Evolutionary conservation across 148 eudicot species (phyloP).

Genomic region (Polygonum maritimum): DNA sequence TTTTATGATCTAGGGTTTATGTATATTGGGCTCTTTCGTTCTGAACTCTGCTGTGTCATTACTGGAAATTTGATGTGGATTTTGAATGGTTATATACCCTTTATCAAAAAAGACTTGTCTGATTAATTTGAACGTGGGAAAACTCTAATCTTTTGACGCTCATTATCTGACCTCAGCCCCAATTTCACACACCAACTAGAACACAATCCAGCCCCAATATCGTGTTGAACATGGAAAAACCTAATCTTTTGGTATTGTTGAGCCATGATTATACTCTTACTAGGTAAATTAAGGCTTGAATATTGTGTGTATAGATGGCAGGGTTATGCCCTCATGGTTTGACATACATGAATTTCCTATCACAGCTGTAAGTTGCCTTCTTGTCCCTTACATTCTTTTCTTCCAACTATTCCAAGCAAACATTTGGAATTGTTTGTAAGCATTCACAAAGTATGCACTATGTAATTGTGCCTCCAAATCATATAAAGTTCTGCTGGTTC

Average conservation of each 20-base stretch:
- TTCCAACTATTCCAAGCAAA: not conserved
- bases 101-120: not conserved
- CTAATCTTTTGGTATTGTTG: not conserved
- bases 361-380: constrained; percentile 53
- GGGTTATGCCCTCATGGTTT: constrained; percentile 91
- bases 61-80: too few species aligned
- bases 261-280: not conserved
- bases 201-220: too few species aligned
- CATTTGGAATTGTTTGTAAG: not conserved
- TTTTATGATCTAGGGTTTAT: not conserved
- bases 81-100: not conserved
- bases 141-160: not conserved
- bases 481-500: not conserved
- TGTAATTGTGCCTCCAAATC: not conserved
- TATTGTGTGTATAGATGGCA: constrained; percentile 51
- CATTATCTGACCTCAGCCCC: not conserved
- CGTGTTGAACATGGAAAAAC: too few species aligned
- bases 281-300: not conserved
- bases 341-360: constrained; percentile 82
- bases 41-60: not conserved
- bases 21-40: not conserved
- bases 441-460: not conserved
- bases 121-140: not conserved
- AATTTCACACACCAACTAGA: not conserved
- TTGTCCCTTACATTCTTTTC: not conserved